These are phyloP conservation scores for Dioscorea zingiberensis DNA, from an alignment of 106 monocot genomes.

Conservation along the genomic window DNA sequence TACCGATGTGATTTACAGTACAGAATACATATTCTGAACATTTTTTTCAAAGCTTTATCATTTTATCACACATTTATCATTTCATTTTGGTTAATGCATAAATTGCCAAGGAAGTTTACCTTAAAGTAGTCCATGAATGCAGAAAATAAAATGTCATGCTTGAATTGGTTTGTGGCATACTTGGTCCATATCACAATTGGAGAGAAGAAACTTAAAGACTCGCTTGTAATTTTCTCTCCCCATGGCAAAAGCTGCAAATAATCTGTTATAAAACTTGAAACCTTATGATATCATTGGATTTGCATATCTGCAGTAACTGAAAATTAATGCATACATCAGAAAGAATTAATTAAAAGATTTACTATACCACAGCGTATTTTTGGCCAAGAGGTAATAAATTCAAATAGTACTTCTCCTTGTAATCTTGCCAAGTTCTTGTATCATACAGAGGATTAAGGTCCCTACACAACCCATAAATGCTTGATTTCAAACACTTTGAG, in stretches of 20 bases:
- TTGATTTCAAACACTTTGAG: slow-evolving; percentile 5
- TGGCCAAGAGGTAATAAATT: slow-evolving; percentile 62
- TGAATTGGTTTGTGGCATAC: slow-evolving; percentile 36
- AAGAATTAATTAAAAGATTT: neutral
- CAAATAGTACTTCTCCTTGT: slow-evolving; percentile 82
- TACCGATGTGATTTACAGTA: too few relatives aligned
- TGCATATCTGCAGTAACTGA: neutral
- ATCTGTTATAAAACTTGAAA: slow-evolving; percentile 20
- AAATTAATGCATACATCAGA: neutral
- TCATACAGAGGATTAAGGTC: slow-evolving; percentile 93
- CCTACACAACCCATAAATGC: slow-evolving; percentile 30
- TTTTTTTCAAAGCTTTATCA: too few relatives aligned
- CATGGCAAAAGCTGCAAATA: slow-evolving; percentile 84
- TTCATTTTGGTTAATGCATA: neutral
- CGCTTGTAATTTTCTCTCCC: slow-evolving; percentile 92
- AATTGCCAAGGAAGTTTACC: slow-evolving; percentile 25
- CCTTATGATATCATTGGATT: neutral
- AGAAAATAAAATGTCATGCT: slow-evolving; percentile 58
- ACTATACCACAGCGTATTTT: slow-evolving; percentile 83
- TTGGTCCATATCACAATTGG: slow-evolving; percentile 94
- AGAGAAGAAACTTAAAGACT: slow-evolving; percentile 95
- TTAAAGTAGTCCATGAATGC: slow-evolving; percentile 91
- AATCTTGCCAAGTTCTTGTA: slow-evolving; percentile 42
- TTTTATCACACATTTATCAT: too few relatives aligned
- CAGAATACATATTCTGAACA: too few relatives aligned